These are phyloP conservation scores for Gomphus sp. DNA, from an alignment of 1,284 basidiomycete species.

Conservation along the genomic window DNA sequence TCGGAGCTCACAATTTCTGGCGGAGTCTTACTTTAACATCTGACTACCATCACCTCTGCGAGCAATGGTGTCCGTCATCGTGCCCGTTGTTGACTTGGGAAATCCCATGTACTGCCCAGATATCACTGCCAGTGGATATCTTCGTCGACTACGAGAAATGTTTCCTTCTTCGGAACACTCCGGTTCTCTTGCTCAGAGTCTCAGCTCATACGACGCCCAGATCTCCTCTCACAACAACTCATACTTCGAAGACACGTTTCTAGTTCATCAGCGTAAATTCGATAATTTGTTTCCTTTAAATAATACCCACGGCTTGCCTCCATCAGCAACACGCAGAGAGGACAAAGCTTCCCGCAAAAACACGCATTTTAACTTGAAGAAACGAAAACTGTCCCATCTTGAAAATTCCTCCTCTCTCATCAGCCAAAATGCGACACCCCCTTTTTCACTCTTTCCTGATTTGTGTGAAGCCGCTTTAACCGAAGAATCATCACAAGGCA, in stretches of 20 bases:
- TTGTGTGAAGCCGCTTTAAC: neutral
- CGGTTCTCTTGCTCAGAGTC: neutral
- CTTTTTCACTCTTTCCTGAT: neutral
- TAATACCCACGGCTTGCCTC: neutral
- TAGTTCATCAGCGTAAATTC: neutral
- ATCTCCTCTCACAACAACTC: neutral
- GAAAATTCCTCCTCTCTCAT: neutral
- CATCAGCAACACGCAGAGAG: neutral
- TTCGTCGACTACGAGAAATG: neutral
- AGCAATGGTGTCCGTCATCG: neutral
- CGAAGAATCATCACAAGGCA: neutral
- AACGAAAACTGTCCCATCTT: neutral
- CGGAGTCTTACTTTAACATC: neutral
- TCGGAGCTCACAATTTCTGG: neutral
- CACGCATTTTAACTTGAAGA: neutral
- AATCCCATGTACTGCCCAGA: constrained; percentile 7
- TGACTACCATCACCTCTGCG: neutral
- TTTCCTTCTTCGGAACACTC: neutral
- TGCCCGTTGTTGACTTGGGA: neutral
- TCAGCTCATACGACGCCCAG: neutral
- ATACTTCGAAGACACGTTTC: neutral
- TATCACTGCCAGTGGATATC: neutral
- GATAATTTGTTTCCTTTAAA: neutral
- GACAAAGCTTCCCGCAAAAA: neutral
- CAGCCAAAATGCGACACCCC: neutral